Percentiles rank a stretch among this genome's conserved stretches.
phyloP scores from a whole-genome alignment of 2,329 filamentous ascomycete species.

The Microcera coccophila region DNA sequence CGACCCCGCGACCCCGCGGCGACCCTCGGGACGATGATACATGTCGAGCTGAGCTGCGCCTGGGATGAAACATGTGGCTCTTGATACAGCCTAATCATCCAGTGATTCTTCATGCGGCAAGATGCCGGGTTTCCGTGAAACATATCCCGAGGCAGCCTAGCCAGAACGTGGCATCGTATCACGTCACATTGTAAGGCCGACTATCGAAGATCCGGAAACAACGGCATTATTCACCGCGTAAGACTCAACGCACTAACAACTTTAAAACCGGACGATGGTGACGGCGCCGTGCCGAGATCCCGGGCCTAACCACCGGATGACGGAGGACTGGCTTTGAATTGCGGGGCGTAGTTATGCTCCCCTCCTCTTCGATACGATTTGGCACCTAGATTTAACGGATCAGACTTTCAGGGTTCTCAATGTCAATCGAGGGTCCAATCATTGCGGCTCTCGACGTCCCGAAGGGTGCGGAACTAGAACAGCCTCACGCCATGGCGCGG shows the following conservation, averaged over 20 bases:
- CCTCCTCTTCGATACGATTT: neutral
- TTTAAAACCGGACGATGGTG: neutral
- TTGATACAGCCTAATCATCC: too few relatives aligned
- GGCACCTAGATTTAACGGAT: neutral
- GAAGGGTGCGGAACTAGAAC: neutral
- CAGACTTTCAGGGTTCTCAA: neutral
- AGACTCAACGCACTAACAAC: constrained; percentile 2
- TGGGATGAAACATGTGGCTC: too few relatives aligned
- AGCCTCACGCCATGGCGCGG: neutral
- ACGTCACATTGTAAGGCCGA: too few relatives aligned
- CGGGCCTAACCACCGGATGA: constrained; percentile 1
- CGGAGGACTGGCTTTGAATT: neutral
- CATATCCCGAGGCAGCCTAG: too few relatives aligned
- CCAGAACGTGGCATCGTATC: too few relatives aligned
- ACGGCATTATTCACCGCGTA: neutral
- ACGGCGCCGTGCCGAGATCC: constrained; percentile 7
- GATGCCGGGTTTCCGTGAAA: too few relatives aligned
- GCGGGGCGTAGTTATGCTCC: neutral
- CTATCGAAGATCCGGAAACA: too few relatives aligned
- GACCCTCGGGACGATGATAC: too few relatives aligned
- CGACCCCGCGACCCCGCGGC: too few relatives aligned
- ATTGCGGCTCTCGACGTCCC: neutral
- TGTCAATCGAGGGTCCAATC: neutral
- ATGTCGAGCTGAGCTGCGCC: too few relatives aligned
- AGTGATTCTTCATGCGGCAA: too few relatives aligned